A percentile compares a stretch with the other conserved stretches of the same genome.
phyloP scores from a whole-genome alignment of 257 asterid genomes.

The Nicotiana attenuata region DNA sequence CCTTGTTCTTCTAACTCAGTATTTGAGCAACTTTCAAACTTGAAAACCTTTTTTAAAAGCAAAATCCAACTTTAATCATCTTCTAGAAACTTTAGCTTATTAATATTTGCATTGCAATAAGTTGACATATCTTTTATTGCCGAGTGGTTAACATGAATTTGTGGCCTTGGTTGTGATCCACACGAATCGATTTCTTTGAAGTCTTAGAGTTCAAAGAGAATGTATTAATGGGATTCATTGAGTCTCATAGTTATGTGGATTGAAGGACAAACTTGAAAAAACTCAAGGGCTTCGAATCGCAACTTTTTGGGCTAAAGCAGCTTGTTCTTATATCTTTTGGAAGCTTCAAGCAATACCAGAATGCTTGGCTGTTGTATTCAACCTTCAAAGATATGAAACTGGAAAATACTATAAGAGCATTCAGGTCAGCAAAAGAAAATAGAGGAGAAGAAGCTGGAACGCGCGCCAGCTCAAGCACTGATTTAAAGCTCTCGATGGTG shows the following conservation, averaged over 20 bases:
- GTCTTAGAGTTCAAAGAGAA: neutral
- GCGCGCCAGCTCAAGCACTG: no score
- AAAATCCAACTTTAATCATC: conserved; percentile 14
- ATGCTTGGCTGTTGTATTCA: neutral
- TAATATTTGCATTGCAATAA: neutral
- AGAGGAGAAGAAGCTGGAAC: neutral
- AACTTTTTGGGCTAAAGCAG: neutral
- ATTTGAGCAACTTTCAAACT: conserved; percentile 13
- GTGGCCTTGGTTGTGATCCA: neutral
- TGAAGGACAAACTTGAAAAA: neutral
- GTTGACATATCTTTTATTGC: neutral
- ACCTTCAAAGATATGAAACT: neutral
- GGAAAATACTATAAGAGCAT: neutral
- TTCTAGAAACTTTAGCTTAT: conserved; percentile 16
- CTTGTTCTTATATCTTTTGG: neutral
- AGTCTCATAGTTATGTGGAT: neutral
- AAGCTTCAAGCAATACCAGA: no score
- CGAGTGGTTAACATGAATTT: neutral
- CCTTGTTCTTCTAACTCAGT: conserved; percentile 17
- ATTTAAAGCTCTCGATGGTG: neutral
- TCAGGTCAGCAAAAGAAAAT: neutral
- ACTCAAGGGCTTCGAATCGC: neutral
- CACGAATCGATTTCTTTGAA: neutral
- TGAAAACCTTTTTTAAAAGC: conserved; percentile 1
- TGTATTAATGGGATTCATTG: neutral